Evolutionary conservation across 176 grass and related monocot species (phyloP).

Genomic region (Lolium perenne): DNA sequence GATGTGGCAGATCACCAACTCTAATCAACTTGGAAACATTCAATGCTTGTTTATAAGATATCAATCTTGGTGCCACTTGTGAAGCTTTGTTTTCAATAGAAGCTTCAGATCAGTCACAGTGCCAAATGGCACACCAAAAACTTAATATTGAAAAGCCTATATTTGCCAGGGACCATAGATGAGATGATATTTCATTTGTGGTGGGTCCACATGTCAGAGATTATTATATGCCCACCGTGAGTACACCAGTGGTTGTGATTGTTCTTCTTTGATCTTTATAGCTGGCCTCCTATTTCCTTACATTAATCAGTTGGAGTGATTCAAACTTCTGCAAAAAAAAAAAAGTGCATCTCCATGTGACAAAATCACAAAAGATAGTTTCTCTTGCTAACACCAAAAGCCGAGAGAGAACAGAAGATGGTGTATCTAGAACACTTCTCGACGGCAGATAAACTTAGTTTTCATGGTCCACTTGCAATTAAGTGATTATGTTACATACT

Average conservation of each 20-base stretch:
- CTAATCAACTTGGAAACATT: constrained; percentile 61
- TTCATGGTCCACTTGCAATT: constrained; percentile 34
- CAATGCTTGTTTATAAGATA: constrained; percentile 47
- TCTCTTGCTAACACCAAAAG: constrained; percentile 42
- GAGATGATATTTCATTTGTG: not conserved
- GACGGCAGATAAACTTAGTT: constrained; percentile 41
- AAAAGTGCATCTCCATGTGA: constrained; percentile 50
- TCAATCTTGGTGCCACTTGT: constrained; percentile 15
- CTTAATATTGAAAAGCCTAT: not conserved
- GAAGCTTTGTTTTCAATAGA: constrained; percentile 18
- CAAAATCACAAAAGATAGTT: constrained; percentile 43
- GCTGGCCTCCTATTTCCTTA: not conserved
- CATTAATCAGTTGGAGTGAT: constrained; percentile 30
- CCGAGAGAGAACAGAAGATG: not conserved
- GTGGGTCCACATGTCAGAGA: not conserved
- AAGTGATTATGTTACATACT: not conserved
- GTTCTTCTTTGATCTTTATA: not conserved
- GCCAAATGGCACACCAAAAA: not conserved
- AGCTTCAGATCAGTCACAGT: not conserved
- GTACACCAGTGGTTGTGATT: not conserved
- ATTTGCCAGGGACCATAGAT: not conserved
- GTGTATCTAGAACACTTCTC: constrained; percentile 19
- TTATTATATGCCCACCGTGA: not conserved
- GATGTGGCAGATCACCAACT: constrained; percentile 56
- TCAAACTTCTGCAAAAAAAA: constrained; percentile 11